Conservation (phyloP, 805 yeast genomes). For the Saturnispora galanensis region DNA sequence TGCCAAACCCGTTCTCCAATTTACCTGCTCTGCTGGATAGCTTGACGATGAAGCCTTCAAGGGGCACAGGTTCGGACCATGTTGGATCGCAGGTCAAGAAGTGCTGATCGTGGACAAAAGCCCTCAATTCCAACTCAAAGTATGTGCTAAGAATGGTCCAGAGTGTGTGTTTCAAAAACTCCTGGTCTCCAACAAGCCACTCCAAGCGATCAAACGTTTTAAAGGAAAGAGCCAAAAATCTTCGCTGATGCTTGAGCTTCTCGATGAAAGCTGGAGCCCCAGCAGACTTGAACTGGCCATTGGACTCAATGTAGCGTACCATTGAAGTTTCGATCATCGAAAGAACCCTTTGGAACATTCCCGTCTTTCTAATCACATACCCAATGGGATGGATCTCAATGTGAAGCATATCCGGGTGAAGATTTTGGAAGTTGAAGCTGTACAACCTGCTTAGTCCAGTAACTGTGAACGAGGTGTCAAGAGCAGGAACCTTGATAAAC, state of each 20-base stretch:
- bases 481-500: slow-evolving; percentile 35
- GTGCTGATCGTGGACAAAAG: slow-evolving; percentile 32
- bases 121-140: slow-evolving; percentile 55
- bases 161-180: slow-evolving; percentile 32
- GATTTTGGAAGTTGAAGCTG: neutral
- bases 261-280: slow-evolving; percentile 12
- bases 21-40: slow-evolving; percentile 43
- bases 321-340: slow-evolving; percentile 29
- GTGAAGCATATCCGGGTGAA: neutral
- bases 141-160: slow-evolving; percentile 35
- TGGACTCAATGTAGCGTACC: slow-evolving; percentile 7
- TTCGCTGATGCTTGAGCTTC: slow-evolving; percentile 19
- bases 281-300: slow-evolving; percentile 4
- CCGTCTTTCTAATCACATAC: slow-evolving; percentile 18
- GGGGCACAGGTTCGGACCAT: slow-evolving; percentile 52
- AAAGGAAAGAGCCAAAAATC: slow-evolving; percentile 37
- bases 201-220: slow-evolving; percentile 67
- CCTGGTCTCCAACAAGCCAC: slow-evolving; percentile 45
- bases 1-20: slow-evolving; percentile 18
- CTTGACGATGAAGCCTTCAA: slow-evolving; percentile 73
- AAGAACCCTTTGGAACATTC: slow-evolving; percentile 31
- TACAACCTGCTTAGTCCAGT: neutral
- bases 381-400: slow-evolving; percentile 14
- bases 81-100: slow-evolving; percentile 16
- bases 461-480: slow-evolving; percentile 32